phyloP scores from a whole-genome alignment of 1,284 basidiomycete genomes.

The Ustilago trichophora region DNA sequence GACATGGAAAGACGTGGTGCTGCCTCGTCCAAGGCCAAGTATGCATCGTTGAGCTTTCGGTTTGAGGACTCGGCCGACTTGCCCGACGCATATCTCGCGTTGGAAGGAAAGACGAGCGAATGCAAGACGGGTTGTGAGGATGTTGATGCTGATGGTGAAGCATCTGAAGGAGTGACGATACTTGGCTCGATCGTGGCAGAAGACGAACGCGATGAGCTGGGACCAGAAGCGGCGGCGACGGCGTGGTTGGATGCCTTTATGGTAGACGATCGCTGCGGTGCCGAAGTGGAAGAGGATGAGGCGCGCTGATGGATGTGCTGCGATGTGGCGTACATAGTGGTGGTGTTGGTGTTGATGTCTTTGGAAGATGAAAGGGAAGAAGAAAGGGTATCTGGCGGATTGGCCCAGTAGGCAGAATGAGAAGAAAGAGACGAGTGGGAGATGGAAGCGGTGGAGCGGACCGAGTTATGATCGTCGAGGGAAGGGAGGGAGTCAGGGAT shows the following conservation, averaged over 20 bases:
- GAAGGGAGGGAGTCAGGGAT: slow-evolving; percentile 22
- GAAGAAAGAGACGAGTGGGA: slow-evolving; percentile 13
- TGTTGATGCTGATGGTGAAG: background rate
- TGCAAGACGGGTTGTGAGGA: slow-evolving; percentile 20
- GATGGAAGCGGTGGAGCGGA: slow-evolving; percentile 13
- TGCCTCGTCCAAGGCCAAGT: slow-evolving; percentile 9
- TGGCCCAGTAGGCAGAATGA: slow-evolving; percentile 2
- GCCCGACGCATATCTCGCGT: background rate
- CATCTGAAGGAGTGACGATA: too few relatives aligned
- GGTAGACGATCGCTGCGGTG: slow-evolving; percentile 14
- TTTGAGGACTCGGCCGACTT: background rate
- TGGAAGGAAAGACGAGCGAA: slow-evolving; percentile 11
- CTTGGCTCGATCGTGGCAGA: slow-evolving; percentile 1
- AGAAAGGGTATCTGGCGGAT: slow-evolving; percentile 12
- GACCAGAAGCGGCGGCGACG: too few relatives aligned
- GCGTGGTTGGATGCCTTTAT: slow-evolving; percentile 18
- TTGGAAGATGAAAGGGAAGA: too few relatives aligned
- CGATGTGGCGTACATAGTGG: background rate
- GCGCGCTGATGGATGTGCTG: too few relatives aligned
- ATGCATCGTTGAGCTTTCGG: background rate
- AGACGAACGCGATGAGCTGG: too few relatives aligned
- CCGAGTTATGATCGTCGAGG: slow-evolving; percentile 14
- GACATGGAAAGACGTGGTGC: slow-evolving; percentile 52
- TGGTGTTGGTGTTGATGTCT: background rate
- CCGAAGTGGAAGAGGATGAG: too few relatives aligned